A percentile compares a stretch with the other conserved stretches of the same genome.
Evolutionary conservation across 23 red algal species (phyloP).

Genomic region (Pyropia haitanensis): DNA sequence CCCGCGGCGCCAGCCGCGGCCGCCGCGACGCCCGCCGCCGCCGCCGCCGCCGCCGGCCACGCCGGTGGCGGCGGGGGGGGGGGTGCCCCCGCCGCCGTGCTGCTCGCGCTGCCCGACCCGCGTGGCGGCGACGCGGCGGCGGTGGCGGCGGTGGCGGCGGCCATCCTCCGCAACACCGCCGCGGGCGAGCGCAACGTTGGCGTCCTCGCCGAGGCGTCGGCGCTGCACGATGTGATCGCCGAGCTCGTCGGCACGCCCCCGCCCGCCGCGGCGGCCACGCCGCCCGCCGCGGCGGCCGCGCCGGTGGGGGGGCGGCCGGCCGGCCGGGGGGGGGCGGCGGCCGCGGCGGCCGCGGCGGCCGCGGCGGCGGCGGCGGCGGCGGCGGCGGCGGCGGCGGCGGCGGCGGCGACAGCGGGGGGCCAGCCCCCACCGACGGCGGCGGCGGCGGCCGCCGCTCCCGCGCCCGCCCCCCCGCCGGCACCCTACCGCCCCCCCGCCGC

Average conservation of each 20-base stretch:
- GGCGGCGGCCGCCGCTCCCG: too few relatives aligned
- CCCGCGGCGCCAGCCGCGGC: constrained; percentile 14
- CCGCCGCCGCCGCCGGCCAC: constrained; percentile 13
- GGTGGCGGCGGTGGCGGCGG: constrained; percentile 41
- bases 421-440: too few relatives aligned
- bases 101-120: constrained; percentile 62
- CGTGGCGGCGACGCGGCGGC: constrained; percentile 46
- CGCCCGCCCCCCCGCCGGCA: too few relatives aligned
- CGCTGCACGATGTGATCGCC: constrained; percentile 28
- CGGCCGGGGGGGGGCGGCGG: too few relatives aligned
- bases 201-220: constrained; percentile 28
- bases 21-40: constrained; percentile 11
- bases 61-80: constrained; percentile 15
- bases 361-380: too few relatives aligned
- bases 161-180: constrained; percentile 76
- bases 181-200: constrained; percentile 58
- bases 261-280: too few relatives aligned
- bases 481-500: neutral
- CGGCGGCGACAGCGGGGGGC: too few relatives aligned
- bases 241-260: constrained; percentile 30
- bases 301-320: too few relatives aligned
- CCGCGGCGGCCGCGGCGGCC: too few relatives aligned
- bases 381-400: too few relatives aligned
- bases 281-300: too few relatives aligned
- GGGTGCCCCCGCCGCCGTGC: neutral